Evolutionary conservation across 306 rosid species (phyloP), one percentile per base, ranked within the genome.

Genomic region (Trichosanthes cucumerina): DNA sequence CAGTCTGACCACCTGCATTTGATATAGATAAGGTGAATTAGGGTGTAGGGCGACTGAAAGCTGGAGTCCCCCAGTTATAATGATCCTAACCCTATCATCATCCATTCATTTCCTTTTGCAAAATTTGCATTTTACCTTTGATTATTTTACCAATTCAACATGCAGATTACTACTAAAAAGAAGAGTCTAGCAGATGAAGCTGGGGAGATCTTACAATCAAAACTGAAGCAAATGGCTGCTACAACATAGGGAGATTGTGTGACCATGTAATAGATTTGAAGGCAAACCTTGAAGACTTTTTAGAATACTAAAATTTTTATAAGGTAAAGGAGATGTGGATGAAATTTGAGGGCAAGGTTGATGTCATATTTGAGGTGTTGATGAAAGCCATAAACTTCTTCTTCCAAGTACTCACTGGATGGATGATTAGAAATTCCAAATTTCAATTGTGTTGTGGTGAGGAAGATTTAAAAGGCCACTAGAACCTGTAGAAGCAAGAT

Each of bases 111-210:
- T 69, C 54, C 54, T 21, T 21, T 41, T 14, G 75, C 24, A 19
- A 68, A 24, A 26, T 69, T 50, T 69, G 0, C 12, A 5, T n/a
- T 38, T 3, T 21, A 39, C 24, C 21, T 2, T 36, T 38, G 23
- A 68, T 21, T 18, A 18, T 65, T 65, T 44, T 12, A 24, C 3
- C 73, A 80, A 69, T 82, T 82, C 50, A 16, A 78, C 64, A 70
- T 84, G 90, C 90, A 92, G 98, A 90, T 94, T 79, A 93, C 98
- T 50, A 86, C 98, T 19, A 90, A 89, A 78, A 94, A 94, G 95
- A 90, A 88, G 81, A 81, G 80, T 81, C 82, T 94, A 46, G 88
- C 96, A 60, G 98, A 92, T 82, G 97, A 92, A 86, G 96, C 83
- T 2, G 90, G 85, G 64, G 77, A 71, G 49, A 46, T 84, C 78